Percentiles rank a stretch among this genome's conserved stretches.
These are phyloP conservation scores for Candida palmyrensis DNA, from an alignment of 805 yeast species.

Conservation along the genomic window DNA sequence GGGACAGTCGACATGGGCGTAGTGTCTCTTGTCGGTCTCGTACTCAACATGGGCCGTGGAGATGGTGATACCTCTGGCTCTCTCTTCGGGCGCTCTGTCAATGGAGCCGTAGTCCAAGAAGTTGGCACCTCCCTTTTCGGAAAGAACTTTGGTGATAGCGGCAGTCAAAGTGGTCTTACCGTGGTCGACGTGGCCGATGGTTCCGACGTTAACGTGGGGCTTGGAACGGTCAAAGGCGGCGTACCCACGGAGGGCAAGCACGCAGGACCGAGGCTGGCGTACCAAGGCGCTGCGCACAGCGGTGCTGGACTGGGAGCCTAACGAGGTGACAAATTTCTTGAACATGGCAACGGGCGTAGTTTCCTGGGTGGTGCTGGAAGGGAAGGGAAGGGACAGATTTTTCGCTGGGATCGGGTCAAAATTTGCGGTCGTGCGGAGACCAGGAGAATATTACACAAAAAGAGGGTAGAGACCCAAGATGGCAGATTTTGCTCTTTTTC, in stretches of 20 bases:
- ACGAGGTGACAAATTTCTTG: too few relatives aligned
- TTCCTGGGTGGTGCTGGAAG: too few relatives aligned
- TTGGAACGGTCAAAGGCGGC: slow-evolving; percentile 92
- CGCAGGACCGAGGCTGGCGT: too few relatives aligned
- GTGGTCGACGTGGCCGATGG: slow-evolving; percentile 98
- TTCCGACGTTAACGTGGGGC: slow-evolving; percentile 96
- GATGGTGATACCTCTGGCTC: slow-evolving; percentile 98
- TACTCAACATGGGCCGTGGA: slow-evolving; percentile 98
- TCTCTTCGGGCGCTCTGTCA: slow-evolving; percentile 98
- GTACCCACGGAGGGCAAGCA: slow-evolving; percentile 30
- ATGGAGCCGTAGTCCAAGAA: slow-evolving; percentile 91
- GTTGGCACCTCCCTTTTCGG: slow-evolving; percentile 84
- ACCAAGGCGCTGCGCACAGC: too few relatives aligned
- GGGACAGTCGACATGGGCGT: slow-evolving; percentile 97
- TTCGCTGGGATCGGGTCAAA: too few relatives aligned
- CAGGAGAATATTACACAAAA: too few relatives aligned
- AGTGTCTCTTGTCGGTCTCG: slow-evolving; percentile 91
- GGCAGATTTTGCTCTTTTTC: too few relatives aligned
- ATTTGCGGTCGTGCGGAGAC: too few relatives aligned
- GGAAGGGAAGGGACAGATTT: too few relatives aligned
- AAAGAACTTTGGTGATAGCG: slow-evolving; percentile 92
- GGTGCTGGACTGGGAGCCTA: too few relatives aligned
- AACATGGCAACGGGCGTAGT: too few relatives aligned
- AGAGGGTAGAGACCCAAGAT: too few relatives aligned
- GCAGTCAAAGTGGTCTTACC: slow-evolving; percentile 98